Evolutionary conservation across 192 early-diverging fungal genomes (phyloP), one percentile per base, ranked within the genome.

Genomic region (Lunasporangiospora selenospora): DNA sequence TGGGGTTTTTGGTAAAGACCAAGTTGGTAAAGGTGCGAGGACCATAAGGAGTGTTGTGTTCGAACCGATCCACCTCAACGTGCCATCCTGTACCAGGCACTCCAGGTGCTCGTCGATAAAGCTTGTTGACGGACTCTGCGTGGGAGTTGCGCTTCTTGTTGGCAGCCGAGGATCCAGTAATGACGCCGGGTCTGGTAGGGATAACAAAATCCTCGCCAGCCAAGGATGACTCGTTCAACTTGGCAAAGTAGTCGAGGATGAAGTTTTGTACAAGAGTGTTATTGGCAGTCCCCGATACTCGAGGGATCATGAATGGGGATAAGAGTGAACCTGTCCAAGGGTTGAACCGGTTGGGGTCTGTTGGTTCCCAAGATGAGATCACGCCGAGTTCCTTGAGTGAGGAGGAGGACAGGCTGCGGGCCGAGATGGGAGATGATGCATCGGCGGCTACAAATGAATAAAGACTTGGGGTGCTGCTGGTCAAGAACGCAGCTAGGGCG

Each of bases 1-100:
- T 54, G 6, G 89, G 88, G 73, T 96, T 86, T 58, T 94, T 90
- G 24, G 96, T 98, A 30, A 89, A 92, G 56, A 98, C 89, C 46
- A 96, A 85, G 77, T 98, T 98, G 45, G 83, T 84, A 73, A 98
- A 95, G 1, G 65, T 53, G 50, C 86, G 90, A 29, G 62, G 23
- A 6, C 96, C 96, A 43, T 81, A 61, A 12, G 96, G 96, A 6
- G 96, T 98, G 12, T 59, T 53, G 12, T 80, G 88, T 18, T 65
- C 82, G 58, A 98, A 98, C 15, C 69, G 69, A 64, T 96, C 95
- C 58, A 83, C 55, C 51, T 95, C 92, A 1, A 98, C 85, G 50
- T 83, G 69, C 87, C 94, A 98, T 3, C 84, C 84, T 3, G 53
- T 63, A 30, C 60, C 59, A 4, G 38, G 38, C 0, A 18, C 52